Evolutionary conservation across 345 rosid genomes (phyloP).

Genomic region (Rhodomyrtus tomentosa): DNA sequence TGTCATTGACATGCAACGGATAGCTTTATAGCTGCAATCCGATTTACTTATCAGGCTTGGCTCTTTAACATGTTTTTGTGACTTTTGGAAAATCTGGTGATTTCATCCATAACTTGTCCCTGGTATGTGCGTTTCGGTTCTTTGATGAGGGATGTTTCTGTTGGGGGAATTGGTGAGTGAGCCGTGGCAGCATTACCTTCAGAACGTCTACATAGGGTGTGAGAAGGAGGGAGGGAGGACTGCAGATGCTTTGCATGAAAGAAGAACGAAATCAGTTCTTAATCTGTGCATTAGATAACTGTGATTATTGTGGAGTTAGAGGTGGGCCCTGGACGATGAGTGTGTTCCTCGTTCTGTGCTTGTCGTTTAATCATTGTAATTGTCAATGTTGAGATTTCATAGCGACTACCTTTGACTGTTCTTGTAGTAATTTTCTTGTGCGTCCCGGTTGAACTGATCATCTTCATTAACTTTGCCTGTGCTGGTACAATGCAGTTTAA

Average conservation of each 20-base stretch:
- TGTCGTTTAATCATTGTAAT: not conserved
- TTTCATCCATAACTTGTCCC: not conserved
- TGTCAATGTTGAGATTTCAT: not conserved
- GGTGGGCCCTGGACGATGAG: not conserved
- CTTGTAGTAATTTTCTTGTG: not conserved
- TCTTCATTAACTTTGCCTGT: not conserved
- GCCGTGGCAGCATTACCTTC: not conserved
- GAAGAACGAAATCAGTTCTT: not conserved
- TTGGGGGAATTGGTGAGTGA: not conserved
- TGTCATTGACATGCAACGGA: not conserved
- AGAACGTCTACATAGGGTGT: not conserved
- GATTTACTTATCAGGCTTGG: not conserved
- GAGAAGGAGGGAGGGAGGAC: too few relatives aligned
- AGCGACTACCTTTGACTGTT: not conserved
- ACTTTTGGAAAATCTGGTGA: not conserved
- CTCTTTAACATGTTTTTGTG: not conserved
- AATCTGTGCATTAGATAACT: not conserved
- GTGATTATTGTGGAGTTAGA: not conserved
- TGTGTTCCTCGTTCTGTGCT: not conserved
- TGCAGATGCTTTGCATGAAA: not conserved
- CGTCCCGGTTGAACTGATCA: not conserved
- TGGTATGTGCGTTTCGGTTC: not conserved
- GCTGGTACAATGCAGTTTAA: not conserved
- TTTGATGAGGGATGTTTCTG: not conserved
- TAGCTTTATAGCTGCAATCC: not conserved